Base-by-base conservation (phyloP, 2,329 filamentous ascomycete species). In the Tolypocladium inflatum region DNA sequence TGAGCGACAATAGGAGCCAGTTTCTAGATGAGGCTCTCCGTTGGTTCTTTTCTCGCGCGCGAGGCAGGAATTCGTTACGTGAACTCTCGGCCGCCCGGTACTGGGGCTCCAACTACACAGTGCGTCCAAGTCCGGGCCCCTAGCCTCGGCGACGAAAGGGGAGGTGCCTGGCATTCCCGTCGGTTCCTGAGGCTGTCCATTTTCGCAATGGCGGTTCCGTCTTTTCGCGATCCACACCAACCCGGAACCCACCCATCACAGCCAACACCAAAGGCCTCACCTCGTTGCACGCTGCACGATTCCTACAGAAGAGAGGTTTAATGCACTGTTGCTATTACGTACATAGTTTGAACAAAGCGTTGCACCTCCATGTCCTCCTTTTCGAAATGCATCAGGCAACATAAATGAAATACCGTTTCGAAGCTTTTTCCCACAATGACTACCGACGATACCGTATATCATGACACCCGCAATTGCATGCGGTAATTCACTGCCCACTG, bases 181-280 rank as follows among this genome's bases (percentile, higher is more conserved):
- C 23, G 21, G 52, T 54, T 54, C 52, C 43, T 52, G 48, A 42
- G 48, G 48, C 41, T 56, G 38, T 42, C 30, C 35, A 30, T 54
- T 26, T 43, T 54, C 52, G 15, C 51, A 17, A 15, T 11, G 23
- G 11, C 30, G 19, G 9, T 42, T 55, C 53, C 38, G 53, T 55
- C 23, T n/a, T 33, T 50, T 42, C 23, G 53, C 38, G 53, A 55
- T 42, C 50, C 50, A 55, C 54, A 64, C 7, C 58, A 42, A 21
- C 19, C 23, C 17, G 30, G 30, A 21, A 35, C 30, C 48, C 48
- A 50, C 45, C 9, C 45, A 15, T 15, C 45, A 33, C 15, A 51
- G 30, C 30, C 30, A 35, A 30, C 48, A 19, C 17, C 30, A 51
- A n/a, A 21, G 1, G 30, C 26, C 48, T 51, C 30, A 15, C 30